Conservation (phyloP, 306 rosid genomes). For the Gillenia trifoliata region DNA sequence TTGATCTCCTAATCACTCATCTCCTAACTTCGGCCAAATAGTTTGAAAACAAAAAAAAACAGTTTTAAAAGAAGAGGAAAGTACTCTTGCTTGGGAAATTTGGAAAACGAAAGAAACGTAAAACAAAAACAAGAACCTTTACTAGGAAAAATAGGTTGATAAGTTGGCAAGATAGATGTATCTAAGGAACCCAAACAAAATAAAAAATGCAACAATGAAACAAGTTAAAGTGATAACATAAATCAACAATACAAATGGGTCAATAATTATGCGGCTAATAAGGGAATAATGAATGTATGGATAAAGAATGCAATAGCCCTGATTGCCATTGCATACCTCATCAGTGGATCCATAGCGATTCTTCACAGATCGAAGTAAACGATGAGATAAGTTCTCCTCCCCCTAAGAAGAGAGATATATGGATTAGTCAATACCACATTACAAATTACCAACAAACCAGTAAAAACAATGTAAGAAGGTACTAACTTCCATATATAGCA, state of each 20-base stretch:
- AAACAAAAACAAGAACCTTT: not conserved
- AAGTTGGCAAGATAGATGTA: not conserved
- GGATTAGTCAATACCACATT: not conserved
- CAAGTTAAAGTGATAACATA: not conserved
- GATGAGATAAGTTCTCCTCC: constrained; percentile 75
- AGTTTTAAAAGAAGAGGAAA: not conserved
- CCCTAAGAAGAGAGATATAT: constrained; percentile 48
- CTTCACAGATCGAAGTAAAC: constrained; percentile 90
- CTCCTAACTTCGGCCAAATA: not conserved
- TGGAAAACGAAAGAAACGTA: not conserved
- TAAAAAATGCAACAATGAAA: not conserved
- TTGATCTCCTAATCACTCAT: not conserved
- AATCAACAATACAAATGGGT: not conserved
- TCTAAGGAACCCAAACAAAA: not conserved
- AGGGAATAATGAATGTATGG: not conserved
- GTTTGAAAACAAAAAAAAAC: not conserved
- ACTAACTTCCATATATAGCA: constrained; percentile 92
- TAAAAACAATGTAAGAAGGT: constrained; percentile 36
- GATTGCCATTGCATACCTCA: constrained; percentile 49
- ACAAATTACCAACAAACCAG: not conserved
- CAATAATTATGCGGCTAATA: not conserved
- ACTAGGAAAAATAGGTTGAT: not conserved
- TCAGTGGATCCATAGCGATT: constrained; percentile 93
- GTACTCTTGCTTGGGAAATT: not conserved
- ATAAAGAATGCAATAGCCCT: not conserved